Conservation (phyloP, 352 stramenopile genomes). For the Phytophthora aleatoria region DNA sequence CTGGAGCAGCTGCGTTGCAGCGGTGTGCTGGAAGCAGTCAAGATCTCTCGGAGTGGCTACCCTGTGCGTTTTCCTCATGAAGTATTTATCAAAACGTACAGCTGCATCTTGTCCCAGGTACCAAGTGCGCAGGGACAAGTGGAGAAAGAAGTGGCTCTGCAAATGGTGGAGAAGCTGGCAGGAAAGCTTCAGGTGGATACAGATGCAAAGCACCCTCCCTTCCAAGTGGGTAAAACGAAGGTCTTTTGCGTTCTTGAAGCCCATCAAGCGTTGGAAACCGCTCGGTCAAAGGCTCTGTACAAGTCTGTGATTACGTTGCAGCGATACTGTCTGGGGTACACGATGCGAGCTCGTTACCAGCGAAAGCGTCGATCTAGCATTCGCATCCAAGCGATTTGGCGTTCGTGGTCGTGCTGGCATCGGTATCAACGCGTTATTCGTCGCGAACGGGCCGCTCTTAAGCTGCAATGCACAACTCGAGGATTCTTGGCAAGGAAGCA, state of each 20-base stretch:
- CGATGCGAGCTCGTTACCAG: constrained; percentile 50
- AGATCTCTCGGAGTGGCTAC: constrained; percentile 89
- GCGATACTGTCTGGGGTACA: constrained; percentile 74
- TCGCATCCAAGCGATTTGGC: constrained; percentile 62
- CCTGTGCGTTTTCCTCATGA: constrained; percentile 95
- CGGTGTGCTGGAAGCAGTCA: constrained; percentile 88
- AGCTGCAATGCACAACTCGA: constrained; percentile 56
- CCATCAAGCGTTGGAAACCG: constrained; percentile 69
- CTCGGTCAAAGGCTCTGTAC: constrained; percentile 66
- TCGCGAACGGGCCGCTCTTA: constrained; percentile 49
- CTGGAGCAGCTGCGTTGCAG: constrained; percentile 88
- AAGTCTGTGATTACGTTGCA: constrained; percentile 76
- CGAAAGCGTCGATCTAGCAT: constrained; percentile 53
- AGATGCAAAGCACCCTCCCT: constrained; percentile 58
- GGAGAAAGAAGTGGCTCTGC: constrained; percentile 55
- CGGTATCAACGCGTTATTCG: constrained; percentile 47
- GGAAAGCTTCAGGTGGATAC: constrained; percentile 40
- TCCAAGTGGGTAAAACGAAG: constrained; percentile 86
- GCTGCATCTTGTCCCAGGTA: constrained; percentile 62
- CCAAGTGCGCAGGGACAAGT: constrained; percentile 43
- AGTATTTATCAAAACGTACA: constrained; percentile 90
- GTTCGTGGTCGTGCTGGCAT: constrained; percentile 49
- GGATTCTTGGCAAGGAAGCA: constrained; percentile 48
- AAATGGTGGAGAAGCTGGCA: constrained; percentile 52
- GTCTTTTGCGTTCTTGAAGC: constrained; percentile 77